phyloP scores from a whole-genome alignment of 1,139 yeast species.

The Meyerozyma elateridarum region DNA sequence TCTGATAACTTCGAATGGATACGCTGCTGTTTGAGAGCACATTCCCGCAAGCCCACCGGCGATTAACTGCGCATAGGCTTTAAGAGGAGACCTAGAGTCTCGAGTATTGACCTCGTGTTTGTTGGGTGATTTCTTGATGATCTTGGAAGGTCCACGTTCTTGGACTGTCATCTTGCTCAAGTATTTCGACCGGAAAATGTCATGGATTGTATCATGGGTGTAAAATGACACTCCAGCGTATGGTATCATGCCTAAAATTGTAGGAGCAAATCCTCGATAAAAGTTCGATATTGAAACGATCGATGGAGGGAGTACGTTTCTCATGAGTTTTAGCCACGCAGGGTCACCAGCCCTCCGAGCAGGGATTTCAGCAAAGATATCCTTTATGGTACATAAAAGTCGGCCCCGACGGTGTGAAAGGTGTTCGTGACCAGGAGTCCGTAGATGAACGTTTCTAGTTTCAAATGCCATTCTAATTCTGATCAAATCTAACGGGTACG shows the following conservation, averaged over 20 bases:
- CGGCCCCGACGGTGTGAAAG: slow-evolving; percentile 39
- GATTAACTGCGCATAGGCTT: slow-evolving; percentile 84
- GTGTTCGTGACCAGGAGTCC: slow-evolving; percentile 19
- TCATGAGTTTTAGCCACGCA: slow-evolving; percentile 29
- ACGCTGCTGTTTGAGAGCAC: slow-evolving; percentile 93
- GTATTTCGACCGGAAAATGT: slow-evolving; percentile 59
- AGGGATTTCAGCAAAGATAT: slow-evolving; percentile 63
- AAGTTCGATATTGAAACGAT: slow-evolving; percentile 58
- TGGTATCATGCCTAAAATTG: slow-evolving; percentile 93
- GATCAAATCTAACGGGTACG: slow-evolving; percentile 88
- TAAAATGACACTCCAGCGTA: slow-evolving; percentile 97
- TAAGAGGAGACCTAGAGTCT: slow-evolving; percentile 61
- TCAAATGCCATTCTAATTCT: slow-evolving; percentile 91
- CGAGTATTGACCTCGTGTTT: slow-evolving; percentile 31
- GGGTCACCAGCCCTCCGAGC: slow-evolving; percentile 36
- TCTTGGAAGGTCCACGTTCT: slow-evolving; percentile 8
- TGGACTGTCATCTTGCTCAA: slow-evolving; percentile 57
- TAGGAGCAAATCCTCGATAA: slow-evolving; percentile 92
- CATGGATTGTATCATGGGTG: slow-evolving; percentile 90
- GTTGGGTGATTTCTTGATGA: slow-evolving; percentile 12
- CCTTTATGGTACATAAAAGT: slow-evolving; percentile 46
- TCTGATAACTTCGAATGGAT: slow-evolving; percentile 93
- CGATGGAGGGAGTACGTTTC: slow-evolving; percentile 30
- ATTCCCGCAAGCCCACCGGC: slow-evolving; percentile 97
- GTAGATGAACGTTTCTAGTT: slow-evolving; percentile 43